Percentiles rank a stretch among this genome's conserved stretches.
Conservation (phyloP, 768 basidiomycete genomes). For the Glaciozyma antarctica region DNA sequence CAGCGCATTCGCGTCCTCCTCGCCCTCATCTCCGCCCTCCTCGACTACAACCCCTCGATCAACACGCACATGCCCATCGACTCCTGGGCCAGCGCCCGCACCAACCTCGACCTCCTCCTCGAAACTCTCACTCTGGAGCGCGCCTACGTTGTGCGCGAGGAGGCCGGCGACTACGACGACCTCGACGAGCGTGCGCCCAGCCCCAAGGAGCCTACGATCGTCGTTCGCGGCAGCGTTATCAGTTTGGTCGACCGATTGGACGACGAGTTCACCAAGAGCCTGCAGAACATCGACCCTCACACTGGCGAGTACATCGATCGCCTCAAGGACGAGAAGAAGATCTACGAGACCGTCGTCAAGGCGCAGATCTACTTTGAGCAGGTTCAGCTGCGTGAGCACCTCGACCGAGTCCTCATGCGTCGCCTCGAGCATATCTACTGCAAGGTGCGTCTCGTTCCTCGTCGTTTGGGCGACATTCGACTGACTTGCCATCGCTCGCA, state of each 20-base stretch:
- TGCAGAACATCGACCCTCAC: slow-evolving; percentile 97
- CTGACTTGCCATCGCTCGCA: neutral
- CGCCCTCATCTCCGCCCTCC: slow-evolving; percentile 83
- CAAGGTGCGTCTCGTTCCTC: slow-evolving; percentile 52
- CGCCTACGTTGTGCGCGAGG: slow-evolving; percentile 66
- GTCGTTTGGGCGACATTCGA: slow-evolving; percentile 3
- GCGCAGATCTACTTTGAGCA: slow-evolving; percentile 86
- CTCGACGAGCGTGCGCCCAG: slow-evolving; percentile 68
- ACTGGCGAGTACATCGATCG: slow-evolving; percentile 98
- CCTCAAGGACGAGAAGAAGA: slow-evolving; percentile 85
- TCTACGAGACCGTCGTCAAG: slow-evolving; percentile 87
- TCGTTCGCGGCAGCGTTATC: slow-evolving; percentile 89
- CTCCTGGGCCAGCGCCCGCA: slow-evolving; percentile 75
- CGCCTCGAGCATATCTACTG: slow-evolving; percentile 96
- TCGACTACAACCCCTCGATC: slow-evolving; percentile 88
- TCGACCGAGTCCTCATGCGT: slow-evolving; percentile 83
- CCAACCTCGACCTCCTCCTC: slow-evolving; percentile 80
- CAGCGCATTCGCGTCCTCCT: slow-evolving; percentile 89
- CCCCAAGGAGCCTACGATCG: slow-evolving; percentile 57
- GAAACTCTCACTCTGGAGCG: slow-evolving; percentile 62
- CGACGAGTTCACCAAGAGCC: slow-evolving; percentile 92
- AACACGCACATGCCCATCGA: slow-evolving; percentile 75
- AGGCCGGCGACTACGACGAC: slow-evolving; percentile 88
- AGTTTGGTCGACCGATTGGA: slow-evolving; percentile 92
- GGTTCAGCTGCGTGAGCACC: slow-evolving; percentile 61